Base-by-base conservation (phyloP, 192 early-diverging fungal species). In the Spizellomyces punctatus region DNA sequence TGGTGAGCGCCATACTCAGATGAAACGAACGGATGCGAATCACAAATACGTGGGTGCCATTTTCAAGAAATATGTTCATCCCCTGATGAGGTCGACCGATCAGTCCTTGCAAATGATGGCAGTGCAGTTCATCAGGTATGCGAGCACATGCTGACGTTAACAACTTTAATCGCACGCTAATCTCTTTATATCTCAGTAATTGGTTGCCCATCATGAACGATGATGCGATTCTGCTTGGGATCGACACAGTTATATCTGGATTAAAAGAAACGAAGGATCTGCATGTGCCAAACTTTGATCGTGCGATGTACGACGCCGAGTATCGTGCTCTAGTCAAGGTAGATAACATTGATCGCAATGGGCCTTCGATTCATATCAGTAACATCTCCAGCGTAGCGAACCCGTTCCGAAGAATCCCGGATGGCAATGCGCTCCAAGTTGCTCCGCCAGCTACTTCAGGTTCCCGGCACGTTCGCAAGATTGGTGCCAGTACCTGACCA, bases 121-220 rank as follows among this genome's bases (percentile, higher is more conserved):
- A 5, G 79, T 87, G 27, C 85, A 85, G 46, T 87, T 87, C 57
- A 80, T 84, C 36, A 81, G 72, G 75, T 80, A 14, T 17, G 41
- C 8, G 1, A 36, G 8, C n/a, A 19, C 8, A 14, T n/a, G 52
- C 42, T 16, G 12, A 44, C 41, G 42, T 22, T 36, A 68, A 27
- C 16, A 1, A 41, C 60, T 43, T 10, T 8, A 10, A n/a, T 19
- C 12, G 16, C 17, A 71, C 0, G 19, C 14, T 67, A 16, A 12
- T 52, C 48, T 67, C 19, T 10, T 4, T 16, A 0, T 1, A 50
- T 49, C 63, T 52, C 17, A 81, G 82, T 58, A 82, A 80, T 50
- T 87, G 85, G 85, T 65, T 87, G 10, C 85, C 85, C 16, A 81
- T 87, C 50, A 70, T 71, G 42, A 82, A 84, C 54, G 83, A 85